Percentiles rank a stretch among this genome's conserved stretches.
Conservation (phyloP, 331 rosid genomes). For the Rosa hybrid region DNA sequence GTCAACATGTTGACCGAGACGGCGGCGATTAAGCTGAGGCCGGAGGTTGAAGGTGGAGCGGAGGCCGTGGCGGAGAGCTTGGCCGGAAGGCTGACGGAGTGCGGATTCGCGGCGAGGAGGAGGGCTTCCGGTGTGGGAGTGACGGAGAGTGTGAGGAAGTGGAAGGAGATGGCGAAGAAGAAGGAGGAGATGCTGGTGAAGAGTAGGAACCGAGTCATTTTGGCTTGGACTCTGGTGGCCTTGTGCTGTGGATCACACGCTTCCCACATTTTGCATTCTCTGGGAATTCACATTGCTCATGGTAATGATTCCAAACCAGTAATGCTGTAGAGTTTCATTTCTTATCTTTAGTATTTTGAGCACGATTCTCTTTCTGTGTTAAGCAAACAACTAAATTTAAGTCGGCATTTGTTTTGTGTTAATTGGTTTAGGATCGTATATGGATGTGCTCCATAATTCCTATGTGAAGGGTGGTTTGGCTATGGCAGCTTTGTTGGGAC, state of each 20-base stretch:
- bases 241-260: conserved; percentile 94
- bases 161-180: conserved; percentile 88
- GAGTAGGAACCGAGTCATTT: conserved; percentile 78
- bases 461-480: conserved; percentile 87
- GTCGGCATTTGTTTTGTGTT: conserved; percentile 10
- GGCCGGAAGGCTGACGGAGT: conserved; percentile 70
- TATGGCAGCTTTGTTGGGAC: conserved; percentile 82
- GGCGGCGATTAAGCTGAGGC: conserved; percentile 77
- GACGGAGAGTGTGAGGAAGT: conserved; percentile 81
- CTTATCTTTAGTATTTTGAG: neutral
- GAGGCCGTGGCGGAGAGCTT: conserved; percentile 63
- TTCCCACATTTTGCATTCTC: conserved; percentile 81
- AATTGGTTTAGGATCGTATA: conserved; percentile 46
- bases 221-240: conserved; percentile 96
- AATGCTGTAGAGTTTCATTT: neutral
- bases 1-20: conserved; percentile 98
- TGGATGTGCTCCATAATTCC: conserved; percentile 79
- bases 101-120: conserved; percentile 77
- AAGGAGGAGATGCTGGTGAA: conserved; percentile 62
- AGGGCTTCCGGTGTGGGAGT: conserved; percentile 77
- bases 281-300: conserved; percentile 86
- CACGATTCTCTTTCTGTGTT: neutral
- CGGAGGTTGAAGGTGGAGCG: conserved; percentile 33
- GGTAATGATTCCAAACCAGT: conserved; percentile 37
- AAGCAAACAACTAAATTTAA: neutral